Evolutionary conservation across 169 alveolate species (phyloP), one percentile per base, ranked within the genome.

Genomic region (Babesia caballi): DNA sequence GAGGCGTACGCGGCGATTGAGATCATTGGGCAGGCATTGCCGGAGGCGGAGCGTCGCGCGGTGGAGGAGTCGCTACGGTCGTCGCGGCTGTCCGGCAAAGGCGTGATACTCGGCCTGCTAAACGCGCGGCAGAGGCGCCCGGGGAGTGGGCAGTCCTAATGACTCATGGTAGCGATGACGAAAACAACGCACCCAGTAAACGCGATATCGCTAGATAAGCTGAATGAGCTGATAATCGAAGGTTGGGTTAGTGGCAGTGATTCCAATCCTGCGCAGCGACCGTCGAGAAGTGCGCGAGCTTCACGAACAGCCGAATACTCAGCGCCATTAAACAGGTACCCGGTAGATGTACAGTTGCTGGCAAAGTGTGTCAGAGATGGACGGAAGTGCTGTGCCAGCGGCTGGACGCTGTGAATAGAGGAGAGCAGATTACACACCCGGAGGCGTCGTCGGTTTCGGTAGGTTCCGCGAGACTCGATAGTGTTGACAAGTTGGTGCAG

Each of bases 271-370:
- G 50, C 54, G 25, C 73, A 81, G 88, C 84, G 8, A 81, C 88
- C 30, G 71, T 81, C 41, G 84, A 81, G 41, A 69, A 70, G 41
- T 81, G 88, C 36, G 42, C 72, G 3, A 23, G 27, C 35, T 66
- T 66, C 53, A 40, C 61, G 63, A 71, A 81, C 38, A 33, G 38
- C 11, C 33, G 80, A 2, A 69, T 81, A 60, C 68, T 81, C 27
- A 65, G 38, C n/a, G 80, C 88, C 11, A 63, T 81, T 2, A 81
- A 71, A 32, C 72, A 81, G 73, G 88, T 70, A 58, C 2, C 17
- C n/a, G 12, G 12, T 3, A 12, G 2, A 17, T 30, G 14, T 60
- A 8, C 41, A 36, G 11, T 21, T 4, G 28, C 15, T 6, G 5
- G 1, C 30, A 4, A 35, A 63, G 9, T 30, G n/a, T 25, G 9